These are phyloP conservation scores for Hymenotorrendiella dingleyae DNA, from an alignment of 2,329 filamentous ascomycete genomes.

Conservation along the genomic window DNA sequence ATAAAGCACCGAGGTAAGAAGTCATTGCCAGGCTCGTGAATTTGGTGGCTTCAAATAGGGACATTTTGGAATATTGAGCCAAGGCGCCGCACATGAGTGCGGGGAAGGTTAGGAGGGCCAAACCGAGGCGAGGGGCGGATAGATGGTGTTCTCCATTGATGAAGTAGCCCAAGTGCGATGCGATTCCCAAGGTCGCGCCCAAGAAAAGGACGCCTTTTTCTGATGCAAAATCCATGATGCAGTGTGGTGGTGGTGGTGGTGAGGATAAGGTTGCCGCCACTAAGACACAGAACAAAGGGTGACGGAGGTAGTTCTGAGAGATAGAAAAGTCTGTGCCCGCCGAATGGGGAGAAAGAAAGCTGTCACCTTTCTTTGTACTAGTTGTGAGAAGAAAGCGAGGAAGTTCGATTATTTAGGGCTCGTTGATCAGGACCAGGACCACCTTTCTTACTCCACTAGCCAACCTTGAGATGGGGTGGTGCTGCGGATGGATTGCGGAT, in stretches of 20 bases:
- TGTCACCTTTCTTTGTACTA: no score
- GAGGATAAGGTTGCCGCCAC: no score
- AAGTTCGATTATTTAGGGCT: no score
- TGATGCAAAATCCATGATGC: not conserved
- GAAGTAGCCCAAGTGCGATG: constrained; percentile 17
- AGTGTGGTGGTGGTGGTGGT: not conserved
- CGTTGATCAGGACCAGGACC: no score
- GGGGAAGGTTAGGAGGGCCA: constrained; percentile 2
- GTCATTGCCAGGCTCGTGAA: constrained; percentile 2
- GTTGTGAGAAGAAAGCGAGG: no score
- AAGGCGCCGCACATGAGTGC: not conserved
- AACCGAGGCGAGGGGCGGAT: constrained; percentile 2
- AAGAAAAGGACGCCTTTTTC: not conserved
- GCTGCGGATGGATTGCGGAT: no score
- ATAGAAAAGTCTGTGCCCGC: no score
- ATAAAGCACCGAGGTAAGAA: constrained; percentile 21
- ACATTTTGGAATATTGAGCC: not conserved
- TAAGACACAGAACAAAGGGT: no score
- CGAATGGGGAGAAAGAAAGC: no score
- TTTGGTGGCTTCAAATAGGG: constrained; percentile 2
- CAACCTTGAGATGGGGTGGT: no score
- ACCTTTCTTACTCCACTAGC: no score
- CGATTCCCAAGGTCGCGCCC: constrained; percentile 5
- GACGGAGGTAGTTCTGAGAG: no score
- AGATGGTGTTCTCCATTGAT: constrained; percentile 22